These are phyloP conservation scores for Dictyostelium citrinum DNA, from an alignment of 78 protist species.

Conservation along the genomic window DNA sequence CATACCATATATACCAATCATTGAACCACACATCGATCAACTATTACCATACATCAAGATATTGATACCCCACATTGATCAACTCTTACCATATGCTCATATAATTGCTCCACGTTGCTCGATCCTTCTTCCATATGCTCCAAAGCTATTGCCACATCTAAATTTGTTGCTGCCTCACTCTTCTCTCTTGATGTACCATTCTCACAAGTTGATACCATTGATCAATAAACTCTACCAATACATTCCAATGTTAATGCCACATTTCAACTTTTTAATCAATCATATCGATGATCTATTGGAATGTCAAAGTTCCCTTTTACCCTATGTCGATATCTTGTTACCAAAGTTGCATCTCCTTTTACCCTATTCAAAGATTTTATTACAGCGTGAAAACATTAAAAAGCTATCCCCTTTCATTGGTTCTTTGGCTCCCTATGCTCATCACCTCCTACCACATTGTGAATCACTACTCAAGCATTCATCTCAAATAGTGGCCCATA, in stretches of 20 bases:
- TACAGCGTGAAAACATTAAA: background rate
- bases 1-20: constrained; percentile 41
- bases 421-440: background rate
- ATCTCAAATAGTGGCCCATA: background rate
- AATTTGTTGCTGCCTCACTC: constrained; percentile 22
- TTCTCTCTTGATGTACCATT: constrained; percentile 44
- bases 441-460: constrained; percentile 16
- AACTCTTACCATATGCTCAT: constrained; percentile 12
- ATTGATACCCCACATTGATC: constrained; percentile 8
- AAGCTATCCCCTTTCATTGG: constrained; percentile 46
- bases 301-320: background rate
- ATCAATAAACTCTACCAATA: constrained; percentile 50
- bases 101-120: constrained; percentile 33
- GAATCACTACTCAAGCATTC: constrained; percentile 17
- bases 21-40: constrained; percentile 8
- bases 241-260: constrained; percentile 73
- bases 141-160: constrained; percentile 36
- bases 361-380: constrained; percentile 4
- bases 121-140: constrained; percentile 30
- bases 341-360: constrained; percentile 36
- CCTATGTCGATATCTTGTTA: constrained; percentile 16
- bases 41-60: constrained; percentile 45
- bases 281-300: constrained; percentile 50
- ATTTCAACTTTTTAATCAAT: constrained; percentile 10
- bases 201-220: constrained; percentile 50